phyloP scores from a whole-genome alignment of 495 filamentous ascomycete genomes.

The Aspergillus baeticus region DNA sequence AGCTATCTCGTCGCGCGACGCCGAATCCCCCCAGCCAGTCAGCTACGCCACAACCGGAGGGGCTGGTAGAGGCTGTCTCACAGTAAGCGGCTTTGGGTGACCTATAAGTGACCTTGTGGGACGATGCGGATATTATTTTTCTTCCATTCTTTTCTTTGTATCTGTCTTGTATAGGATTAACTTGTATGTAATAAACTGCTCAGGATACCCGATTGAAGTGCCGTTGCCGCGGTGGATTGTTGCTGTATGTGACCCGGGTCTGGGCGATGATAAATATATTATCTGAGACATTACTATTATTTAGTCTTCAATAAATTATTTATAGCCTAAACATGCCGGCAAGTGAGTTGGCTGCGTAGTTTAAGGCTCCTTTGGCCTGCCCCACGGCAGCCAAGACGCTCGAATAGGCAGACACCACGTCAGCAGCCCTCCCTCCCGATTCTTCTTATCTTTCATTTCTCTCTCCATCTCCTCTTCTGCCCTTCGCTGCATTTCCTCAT shows the following conservation, averaged over 20 bases:
- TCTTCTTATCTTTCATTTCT: not conserved
- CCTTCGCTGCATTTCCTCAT: conserved; percentile 10
- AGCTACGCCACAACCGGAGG: conserved; percentile 33
- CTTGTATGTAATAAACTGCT: conserved; percentile 42
- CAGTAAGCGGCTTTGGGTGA: not conserved
- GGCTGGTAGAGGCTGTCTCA: conserved; percentile 5
- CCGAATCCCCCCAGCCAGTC: conserved; percentile 34
- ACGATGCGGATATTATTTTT: conserved; percentile 17
- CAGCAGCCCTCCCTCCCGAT: not conserved
- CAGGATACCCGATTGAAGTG: conserved; percentile 37
- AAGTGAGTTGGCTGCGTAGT: not conserved
- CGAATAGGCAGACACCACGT: conserved; percentile 9
- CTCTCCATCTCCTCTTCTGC: not conserved
- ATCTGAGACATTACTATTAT: not conserved
- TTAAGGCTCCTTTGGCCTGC: not conserved
- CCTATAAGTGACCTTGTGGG: conserved; percentile 16
- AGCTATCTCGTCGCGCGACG: conserved; percentile 37
- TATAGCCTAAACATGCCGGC: not conserved
- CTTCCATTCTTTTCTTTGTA: conserved; percentile 22
- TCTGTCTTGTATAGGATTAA: conserved; percentile 27
- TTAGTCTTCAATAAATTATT: not conserved
- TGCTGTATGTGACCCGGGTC: conserved; percentile 11
- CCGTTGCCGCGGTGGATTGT: conserved; percentile 8
- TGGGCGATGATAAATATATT: conserved; percentile 11
- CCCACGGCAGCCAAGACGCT: conserved; percentile 5